These are phyloP conservation scores for Kingdonia uniflora DNA, from an alignment of 164 flowering plant species.

Conservation along the genomic window DNA sequence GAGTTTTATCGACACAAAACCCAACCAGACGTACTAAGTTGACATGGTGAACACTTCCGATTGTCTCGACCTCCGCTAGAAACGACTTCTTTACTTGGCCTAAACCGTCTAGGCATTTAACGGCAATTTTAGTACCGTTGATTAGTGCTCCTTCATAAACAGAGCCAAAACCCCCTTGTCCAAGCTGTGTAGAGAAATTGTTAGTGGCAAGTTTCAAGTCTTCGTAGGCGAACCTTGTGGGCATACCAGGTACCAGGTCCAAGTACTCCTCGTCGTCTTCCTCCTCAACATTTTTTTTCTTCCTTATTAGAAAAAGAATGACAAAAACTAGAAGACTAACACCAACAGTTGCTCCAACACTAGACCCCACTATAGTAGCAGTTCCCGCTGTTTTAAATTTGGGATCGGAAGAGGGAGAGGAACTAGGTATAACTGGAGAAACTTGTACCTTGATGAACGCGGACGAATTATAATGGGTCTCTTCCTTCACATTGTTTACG, in stretches of 20 bases:
- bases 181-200: slow-evolving; percentile 5
- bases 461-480: neutral
- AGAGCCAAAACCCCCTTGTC: slow-evolving; percentile 1
- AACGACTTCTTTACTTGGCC: slow-evolving; percentile 4
- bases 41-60: slow-evolving; percentile 5
- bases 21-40: slow-evolving; percentile 6
- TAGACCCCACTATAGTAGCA: no score
- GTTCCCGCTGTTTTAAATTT: no score
- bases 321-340: no score
- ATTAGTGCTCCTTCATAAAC: neutral
- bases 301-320: no score
- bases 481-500: neutral
- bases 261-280: neutral
- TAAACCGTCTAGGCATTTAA: neutral
- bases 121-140: neutral
- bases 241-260: neutral
- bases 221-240: neutral
- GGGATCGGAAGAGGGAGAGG: no score
- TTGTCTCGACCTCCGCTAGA: neutral
- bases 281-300: no score
- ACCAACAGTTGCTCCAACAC: no score
- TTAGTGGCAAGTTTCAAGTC: slow-evolving; percentile 7
- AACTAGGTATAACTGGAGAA: no score
- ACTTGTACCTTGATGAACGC: slow-evolving; percentile 5
- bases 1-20: neutral